phyloP scores from a whole-genome alignment of 108 stramenopile species.

The Cyclostephanos tholiformis region DNA sequence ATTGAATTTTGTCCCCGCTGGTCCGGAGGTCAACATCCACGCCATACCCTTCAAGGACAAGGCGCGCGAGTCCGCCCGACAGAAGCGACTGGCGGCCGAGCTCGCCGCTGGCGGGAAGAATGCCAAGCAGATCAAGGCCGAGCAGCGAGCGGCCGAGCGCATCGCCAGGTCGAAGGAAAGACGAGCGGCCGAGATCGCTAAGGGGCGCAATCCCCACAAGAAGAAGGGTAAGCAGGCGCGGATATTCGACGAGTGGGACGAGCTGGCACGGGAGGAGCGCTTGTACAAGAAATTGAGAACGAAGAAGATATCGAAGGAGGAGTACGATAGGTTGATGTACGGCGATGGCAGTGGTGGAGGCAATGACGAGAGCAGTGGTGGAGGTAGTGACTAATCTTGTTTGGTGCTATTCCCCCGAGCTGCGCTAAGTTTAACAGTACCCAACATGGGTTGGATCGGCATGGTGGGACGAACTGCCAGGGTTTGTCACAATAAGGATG shows the following conservation, averaged over 20 bases:
- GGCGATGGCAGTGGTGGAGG: slow-evolving; percentile 42
- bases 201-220: slow-evolving; percentile 90
- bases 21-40: slow-evolving; percentile 80
- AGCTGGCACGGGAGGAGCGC: slow-evolving; percentile 95
- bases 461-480: too few relatives aligned
- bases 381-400: slow-evolving; percentile 3
- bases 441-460: too few relatives aligned
- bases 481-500: slow-evolving; percentile 86
- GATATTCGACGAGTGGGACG: slow-evolving; percentile 98
- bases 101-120: slow-evolving; percentile 89
- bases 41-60: slow-evolving; percentile 90
- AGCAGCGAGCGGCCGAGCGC: slow-evolving; percentile 78
- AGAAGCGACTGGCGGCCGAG: slow-evolving; percentile 84
- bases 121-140: slow-evolving; percentile 90
- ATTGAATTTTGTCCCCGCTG: slow-evolving; percentile 75
- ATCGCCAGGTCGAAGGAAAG: slow-evolving; percentile 61
- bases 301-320: slow-evolving; percentile 85
- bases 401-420: too few relatives aligned
- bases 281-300: slow-evolving; percentile 85
- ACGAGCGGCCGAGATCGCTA: slow-evolving; percentile 63
- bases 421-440: too few relatives aligned
- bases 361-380: slow-evolving; percentile 23
- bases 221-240: slow-evolving; percentile 85
- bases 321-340: slow-evolving; percentile 72
- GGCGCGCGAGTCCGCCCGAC: slow-evolving; percentile 86